Base-by-base conservation (phyloP, 1,284 basidiomycete species). In the Trametes versicolor region DNA sequence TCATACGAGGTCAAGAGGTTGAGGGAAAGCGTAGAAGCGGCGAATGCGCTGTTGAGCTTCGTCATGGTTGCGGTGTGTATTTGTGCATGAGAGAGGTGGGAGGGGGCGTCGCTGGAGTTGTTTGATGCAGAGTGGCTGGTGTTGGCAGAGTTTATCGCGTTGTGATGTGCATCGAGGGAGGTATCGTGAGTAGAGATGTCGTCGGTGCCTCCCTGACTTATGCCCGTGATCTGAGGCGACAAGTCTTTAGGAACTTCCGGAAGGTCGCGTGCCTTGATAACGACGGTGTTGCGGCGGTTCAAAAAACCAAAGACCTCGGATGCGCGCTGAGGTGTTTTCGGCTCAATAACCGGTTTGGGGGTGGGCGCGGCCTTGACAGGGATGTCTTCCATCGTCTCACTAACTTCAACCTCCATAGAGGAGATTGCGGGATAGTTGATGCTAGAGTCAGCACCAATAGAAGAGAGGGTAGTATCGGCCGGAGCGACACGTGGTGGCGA, bases 341-440 rank as follows among this genome's bases (percentile, higher is more conserved):
- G 80, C 15, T 71, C 71, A 13, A 63, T 49, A 4, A 51, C 61
- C 45, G 47, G 58, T 21, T 56, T 67, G 19, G 49, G 52, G 25
- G 49, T 65, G 4, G 62, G 49, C 13, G 43, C 58, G 37, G 56
- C 54, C n/a, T 58, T 63, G 17, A 62, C 52, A 34, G 66, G 66
- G 1, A 61, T 60, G 17, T 67, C 76, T 51, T 85, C 82, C 34
- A 80, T 77, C 2, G 77, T 77, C 27, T 79, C 75, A 72, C 90
- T 91, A 55, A 87, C 78, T 74, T 92, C 89, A 4, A 92, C 91
- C 64, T 89, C 87, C 78, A 92, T 82, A 0, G 91, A 93, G 4
- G 88, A 89, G 58, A 91, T 86, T 25, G 83, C 83, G 4, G 81
- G 83, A 66, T 85, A 81, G 56, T 73, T 69, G 66, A 74, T 74